Evolutionary conservation across 495 filamentous ascomycete genomes (phyloP), one percentile per base, ranked within the genome.

Genomic region (Xylaria nigripes): DNA sequence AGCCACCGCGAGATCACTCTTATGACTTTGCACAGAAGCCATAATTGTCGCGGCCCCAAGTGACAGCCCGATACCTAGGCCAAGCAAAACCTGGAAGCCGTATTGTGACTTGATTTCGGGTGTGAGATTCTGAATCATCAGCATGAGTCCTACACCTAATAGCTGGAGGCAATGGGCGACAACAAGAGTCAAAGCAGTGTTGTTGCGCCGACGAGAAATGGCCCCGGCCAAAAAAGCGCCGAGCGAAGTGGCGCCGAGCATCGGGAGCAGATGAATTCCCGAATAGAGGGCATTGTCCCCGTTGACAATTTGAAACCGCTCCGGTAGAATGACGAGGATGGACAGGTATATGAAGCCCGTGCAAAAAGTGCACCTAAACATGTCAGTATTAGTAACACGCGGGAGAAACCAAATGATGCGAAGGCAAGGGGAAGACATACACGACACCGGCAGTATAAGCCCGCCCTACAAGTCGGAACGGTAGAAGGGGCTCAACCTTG

Each of bases 291-390:
- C 62, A 50, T 56, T 72, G 59, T 75, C 73, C 6, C 63, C 68
- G 45, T 80, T 73, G 15, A 83, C 74, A 23, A 82, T 69, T 51
- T 85, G 81, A 29, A 84, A 79, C 42, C 79, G 75, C 52, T 83
- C 75, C 4, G 83, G 81, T 7, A 86, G 68, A 45, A 79, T 75
- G 34, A 85, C 74, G 4, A 84, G 68, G 47, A 77, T 70, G 5
- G 76, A 63, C 29, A 83, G 76, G 56, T 78, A 84, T 6, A 78
- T 67, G 43, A 79, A 82, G 9, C 83, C 83, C 0, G 71, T 72
- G 16, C 77, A 63, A 18, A 84, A 67, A 13, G 76, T 80, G 30
- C 70, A 73, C 63, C 59, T 57, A n/a, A 16, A 6, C 43, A 23
- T 50, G 59, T 54, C 54, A 64, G 57, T 68, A 51, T 24, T 57